phyloP scores from a whole-genome alignment of 352 stramenopile genomes.

The Pythium rhizo-oryzae region DNA sequence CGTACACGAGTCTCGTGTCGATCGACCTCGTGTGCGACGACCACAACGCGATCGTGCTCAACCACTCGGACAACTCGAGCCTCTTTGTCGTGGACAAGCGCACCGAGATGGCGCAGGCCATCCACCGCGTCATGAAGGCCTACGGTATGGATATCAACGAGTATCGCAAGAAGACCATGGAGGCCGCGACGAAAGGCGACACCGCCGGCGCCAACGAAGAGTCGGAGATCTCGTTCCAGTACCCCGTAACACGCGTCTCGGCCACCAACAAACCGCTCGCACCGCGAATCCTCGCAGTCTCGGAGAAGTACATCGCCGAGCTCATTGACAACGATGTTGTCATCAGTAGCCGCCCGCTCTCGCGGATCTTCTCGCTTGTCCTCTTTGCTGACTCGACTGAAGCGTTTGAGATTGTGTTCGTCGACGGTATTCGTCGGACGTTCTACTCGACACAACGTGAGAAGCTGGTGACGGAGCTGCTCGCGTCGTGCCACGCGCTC shows the following conservation, averaged over 20 bases:
- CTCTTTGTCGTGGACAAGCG: conserved; percentile 69
- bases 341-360: conserved; percentile 70
- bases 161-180: conserved; percentile 83
- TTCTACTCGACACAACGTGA: conserved; percentile 71
- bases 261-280: conserved; percentile 40
- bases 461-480: conserved; percentile 74
- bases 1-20: conserved; percentile 82
- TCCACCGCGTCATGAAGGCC: conserved; percentile 69
- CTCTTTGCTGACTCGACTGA: conserved; percentile 64
- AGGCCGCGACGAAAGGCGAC: conserved; percentile 55
- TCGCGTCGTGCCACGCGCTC: conserved; percentile 77
- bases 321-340: conserved; percentile 50
- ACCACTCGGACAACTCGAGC: conserved; percentile 84
- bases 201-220: conserved; percentile 19
- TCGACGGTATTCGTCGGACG: conserved; percentile 70
- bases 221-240: conserved; percentile 66
- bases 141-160: conserved; percentile 86
- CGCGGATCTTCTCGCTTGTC: conserved; percentile 71
- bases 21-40: conserved; percentile 84
- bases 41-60: conserved; percentile 68
- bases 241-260: conserved; percentile 66
- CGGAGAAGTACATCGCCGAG: conserved; percentile 75
- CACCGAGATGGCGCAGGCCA: conserved; percentile 70
- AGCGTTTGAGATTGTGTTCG: conserved; percentile 74
- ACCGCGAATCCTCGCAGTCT: conserved; percentile 56